Evolutionary conservation across 1,284 basidiomycete species (phyloP), one percentile per base, ranked within the genome.

Genomic region (Filobasidium uniguttulatum): DNA sequence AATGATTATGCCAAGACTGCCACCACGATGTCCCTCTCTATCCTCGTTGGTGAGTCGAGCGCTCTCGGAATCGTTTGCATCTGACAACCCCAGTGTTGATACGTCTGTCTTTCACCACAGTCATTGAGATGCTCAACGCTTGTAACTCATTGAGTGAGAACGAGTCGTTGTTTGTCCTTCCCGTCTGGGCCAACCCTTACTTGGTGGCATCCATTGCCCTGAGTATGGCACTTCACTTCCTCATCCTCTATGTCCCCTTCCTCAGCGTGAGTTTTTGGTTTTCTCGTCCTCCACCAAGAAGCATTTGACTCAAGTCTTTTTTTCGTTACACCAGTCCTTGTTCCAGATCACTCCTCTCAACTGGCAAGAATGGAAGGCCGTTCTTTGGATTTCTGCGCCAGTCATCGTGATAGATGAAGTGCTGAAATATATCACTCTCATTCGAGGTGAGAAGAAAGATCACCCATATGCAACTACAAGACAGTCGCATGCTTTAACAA

Each of bases 81-180:
- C 5, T n/a, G n/a, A n/a, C n/a, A 20, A 28, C 23, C n/a, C 15
- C 34, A 15, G 22, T 34, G 36, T 31, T 50, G 9, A n/a, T n/a
- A 44, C 44, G 19, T 14, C 36, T 23, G 1, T 61, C 44, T 22
- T n/a, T 45, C 33, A 28, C 65, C 20, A 59, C 64, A 52, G 72
- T 75, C n/a, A 76, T 98, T 49, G 94, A 98, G 72, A 98, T 98
- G 94, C 90, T 96, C 73, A 98, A 98, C 72, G 93, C 93, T 19
- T 89, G 94, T 80, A 97, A 97, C 70, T 96, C 91, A 48, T 75
- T 98, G 31, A 90, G 85, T n/a, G 94, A 98, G 72, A 94, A 94
- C 66, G 93, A 97, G 72, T 88, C 83, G 56, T 70, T 98, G 56
- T 70, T 98, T 44, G 77, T 77, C 19, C 74, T 97, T 40, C 90